Conservation (phyloP, 352 stramenopile species). For the Plasmopara muralis region DNA sequence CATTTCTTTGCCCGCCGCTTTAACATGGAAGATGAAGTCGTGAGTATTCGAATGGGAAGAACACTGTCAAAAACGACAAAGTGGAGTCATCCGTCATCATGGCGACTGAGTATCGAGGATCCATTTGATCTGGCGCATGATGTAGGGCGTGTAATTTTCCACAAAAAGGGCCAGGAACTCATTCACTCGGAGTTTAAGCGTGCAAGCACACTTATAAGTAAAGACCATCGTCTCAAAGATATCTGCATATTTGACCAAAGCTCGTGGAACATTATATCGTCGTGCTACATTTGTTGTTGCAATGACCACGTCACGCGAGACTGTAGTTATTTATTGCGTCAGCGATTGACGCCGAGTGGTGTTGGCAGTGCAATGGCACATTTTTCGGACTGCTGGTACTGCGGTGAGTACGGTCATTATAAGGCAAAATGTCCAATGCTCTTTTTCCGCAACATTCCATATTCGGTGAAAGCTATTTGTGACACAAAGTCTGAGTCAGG, state of each 20-base stretch:
- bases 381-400: conserved; percentile 73
- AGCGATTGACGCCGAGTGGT: conserved; percentile 8
- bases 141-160: conserved; percentile 73
- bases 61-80: conserved; percentile 61
- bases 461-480: conserved; percentile 13
- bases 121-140: conserved; percentile 81
- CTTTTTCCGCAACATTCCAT: conserved; percentile 45
- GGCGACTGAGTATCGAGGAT: conserved; percentile 84
- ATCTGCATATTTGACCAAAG: conserved; percentile 48
- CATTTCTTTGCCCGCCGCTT: conserved; percentile 94
- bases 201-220: conserved; percentile 43
- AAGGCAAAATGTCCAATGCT: conserved; percentile 71
- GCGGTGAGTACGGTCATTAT: conserved; percentile 59
- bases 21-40: conserved; percentile 91
- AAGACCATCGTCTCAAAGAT: conserved; percentile 38
- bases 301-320: conserved; percentile 49
- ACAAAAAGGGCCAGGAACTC: conserved; percentile 54
- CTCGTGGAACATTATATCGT: conserved; percentile 38
- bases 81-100: conserved; percentile 56
- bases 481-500: background rate
- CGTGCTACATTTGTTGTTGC: conserved; percentile 61
- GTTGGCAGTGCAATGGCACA: conserved; percentile 13
- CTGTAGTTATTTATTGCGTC: conserved; percentile 34
- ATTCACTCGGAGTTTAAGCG: conserved; percentile 53
- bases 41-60: conserved; percentile 85